Evolutionary conservation across 2,329 filamentous ascomycete genomes (phyloP).

Genomic region (Xylariaceae sp.): DNA sequence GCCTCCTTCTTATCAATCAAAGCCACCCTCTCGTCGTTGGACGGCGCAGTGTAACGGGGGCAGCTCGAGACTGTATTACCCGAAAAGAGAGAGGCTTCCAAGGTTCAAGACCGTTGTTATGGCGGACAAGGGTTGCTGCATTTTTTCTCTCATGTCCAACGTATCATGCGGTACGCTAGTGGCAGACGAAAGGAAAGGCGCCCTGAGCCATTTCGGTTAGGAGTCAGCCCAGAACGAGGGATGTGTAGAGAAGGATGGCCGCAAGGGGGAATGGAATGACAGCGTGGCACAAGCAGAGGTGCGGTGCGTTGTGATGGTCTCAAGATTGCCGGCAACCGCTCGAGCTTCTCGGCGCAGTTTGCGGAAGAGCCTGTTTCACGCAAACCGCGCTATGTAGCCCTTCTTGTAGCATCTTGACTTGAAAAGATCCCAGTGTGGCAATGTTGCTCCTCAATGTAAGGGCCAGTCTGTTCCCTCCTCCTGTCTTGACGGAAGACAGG

Average conservation of each 20-base stretch:
- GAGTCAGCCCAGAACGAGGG: slow-evolving; percentile 10
- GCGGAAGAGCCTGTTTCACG: slow-evolving; percentile 12
- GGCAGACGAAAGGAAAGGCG: slow-evolving; percentile 9
- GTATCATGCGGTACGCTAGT: slow-evolving; percentile 2
- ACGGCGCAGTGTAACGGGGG: slow-evolving; percentile 8
- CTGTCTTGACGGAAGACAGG: too few species aligned
- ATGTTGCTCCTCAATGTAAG: too few species aligned
- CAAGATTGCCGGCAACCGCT: slow-evolving; percentile 10
- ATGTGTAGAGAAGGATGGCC: slow-evolving; percentile 5
- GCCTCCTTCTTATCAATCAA: too few species aligned
- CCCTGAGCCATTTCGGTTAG: slow-evolving; percentile 9
- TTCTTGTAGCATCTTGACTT: too few species aligned
- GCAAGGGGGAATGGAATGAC: slow-evolving; percentile 9
- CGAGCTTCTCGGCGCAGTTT: slow-evolving; percentile 10
- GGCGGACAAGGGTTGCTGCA: slow-evolving; percentile 11
- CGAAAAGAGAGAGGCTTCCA: slow-evolving; percentile 6
- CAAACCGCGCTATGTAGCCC: too few species aligned
- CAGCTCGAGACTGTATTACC: slow-evolving; percentile 10
- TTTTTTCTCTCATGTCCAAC: too few species aligned
- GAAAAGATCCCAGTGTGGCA: too few species aligned
- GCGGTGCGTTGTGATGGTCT: slow-evolving; percentile 12
- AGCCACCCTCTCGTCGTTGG: too few species aligned
- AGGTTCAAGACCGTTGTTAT: slow-evolving; percentile 6
- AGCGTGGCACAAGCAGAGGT: slow-evolving; percentile 7
- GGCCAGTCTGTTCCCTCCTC: too few species aligned